Percentiles rank a stretch among this genome's conserved stretches.
phyloP scores from a whole-genome alignment of 805 yeast species.

The Myxozyma vanderwaltii region DNA sequence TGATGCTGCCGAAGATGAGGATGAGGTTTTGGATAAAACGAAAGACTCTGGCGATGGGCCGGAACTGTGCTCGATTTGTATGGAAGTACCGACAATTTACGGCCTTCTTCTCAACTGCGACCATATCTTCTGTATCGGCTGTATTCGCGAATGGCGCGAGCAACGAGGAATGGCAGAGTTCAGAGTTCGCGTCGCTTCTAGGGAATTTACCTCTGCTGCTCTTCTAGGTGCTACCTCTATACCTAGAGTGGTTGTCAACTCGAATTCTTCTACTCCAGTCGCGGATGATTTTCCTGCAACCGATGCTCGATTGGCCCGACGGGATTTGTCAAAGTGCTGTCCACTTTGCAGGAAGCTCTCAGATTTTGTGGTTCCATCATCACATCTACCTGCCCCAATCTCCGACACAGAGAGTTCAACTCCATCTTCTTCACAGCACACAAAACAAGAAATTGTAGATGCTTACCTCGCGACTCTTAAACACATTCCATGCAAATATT shows the following conservation, averaged over 20 bases:
- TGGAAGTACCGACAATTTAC: slow-evolving; percentile 20
- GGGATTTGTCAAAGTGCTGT: slow-evolving; percentile 20
- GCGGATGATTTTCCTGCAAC: no score
- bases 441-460: slow-evolving; percentile 20
- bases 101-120: slow-evolving; percentile 23
- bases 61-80: slow-evolving; percentile 18
- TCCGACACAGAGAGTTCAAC: background rate
- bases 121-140: slow-evolving; percentile 22
- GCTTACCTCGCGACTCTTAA: slow-evolving; percentile 15
- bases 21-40: background rate
- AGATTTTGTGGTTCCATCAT: slow-evolving; percentile 25
- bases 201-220: background rate
- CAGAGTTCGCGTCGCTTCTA: background rate
- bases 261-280: no score
- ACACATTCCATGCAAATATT: slow-evolving; percentile 30
- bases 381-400: slow-evolving; percentile 6
- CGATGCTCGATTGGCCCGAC: background rate
- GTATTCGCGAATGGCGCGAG: slow-evolving; percentile 25
- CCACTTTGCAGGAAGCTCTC: slow-evolving; percentile 28
- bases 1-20: slow-evolving; percentile 3
- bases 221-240: no score
- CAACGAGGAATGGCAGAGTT: slow-evolving; percentile 2
- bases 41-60: background rate
- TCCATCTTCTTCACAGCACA: background rate
- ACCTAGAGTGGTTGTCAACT: no score